Conservation (phyloP, 73 alveolate genomes). For the Stentor roeselii region DNA sequence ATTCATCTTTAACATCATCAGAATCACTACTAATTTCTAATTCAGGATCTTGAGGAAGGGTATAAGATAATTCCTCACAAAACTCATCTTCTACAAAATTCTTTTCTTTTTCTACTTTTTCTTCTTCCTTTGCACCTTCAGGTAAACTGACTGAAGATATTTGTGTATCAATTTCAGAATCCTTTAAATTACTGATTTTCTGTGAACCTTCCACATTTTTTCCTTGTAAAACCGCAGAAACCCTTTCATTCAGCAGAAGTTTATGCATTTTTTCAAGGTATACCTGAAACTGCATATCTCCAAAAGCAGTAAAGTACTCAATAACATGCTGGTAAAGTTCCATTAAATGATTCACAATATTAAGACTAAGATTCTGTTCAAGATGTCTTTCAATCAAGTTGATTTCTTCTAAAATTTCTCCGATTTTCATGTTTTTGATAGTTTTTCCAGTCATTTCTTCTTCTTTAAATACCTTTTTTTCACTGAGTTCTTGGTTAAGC, state of each 20-base stretch:
- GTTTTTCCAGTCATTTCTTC: neutral
- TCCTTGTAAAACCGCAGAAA: neutral
- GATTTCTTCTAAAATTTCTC: slow-evolving; percentile 17
- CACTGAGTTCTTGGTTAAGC: neutral
- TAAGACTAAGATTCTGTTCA: neutral
- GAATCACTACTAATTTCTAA: neutral
- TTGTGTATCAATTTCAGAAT: too few species aligned
- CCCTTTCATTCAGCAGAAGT: neutral
- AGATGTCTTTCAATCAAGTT: neutral
- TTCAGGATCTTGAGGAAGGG: neutral
- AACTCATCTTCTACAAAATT: neutral
- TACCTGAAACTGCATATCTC: neutral
- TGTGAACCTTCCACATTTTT: neutral
- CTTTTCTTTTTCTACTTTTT: neutral
- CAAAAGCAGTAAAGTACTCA: slow-evolving; percentile 5
- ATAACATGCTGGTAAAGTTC: slow-evolving; percentile 15
- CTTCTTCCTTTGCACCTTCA: neutral
- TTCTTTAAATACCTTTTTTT: neutral
- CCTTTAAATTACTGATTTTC: neutral
- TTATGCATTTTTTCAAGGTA: slow-evolving; percentile 14
- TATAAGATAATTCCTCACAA: neutral
- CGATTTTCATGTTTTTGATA: slow-evolving; percentile 4
- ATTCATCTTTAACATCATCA: too few species aligned
- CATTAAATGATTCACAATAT: slow-evolving; percentile 16
- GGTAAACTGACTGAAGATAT: neutral